Evolutionary conservation across 1,139 yeast species (phyloP), one percentile per base, ranked within the genome.

Genomic region (Citeromyces hawaiiensis): DNA sequence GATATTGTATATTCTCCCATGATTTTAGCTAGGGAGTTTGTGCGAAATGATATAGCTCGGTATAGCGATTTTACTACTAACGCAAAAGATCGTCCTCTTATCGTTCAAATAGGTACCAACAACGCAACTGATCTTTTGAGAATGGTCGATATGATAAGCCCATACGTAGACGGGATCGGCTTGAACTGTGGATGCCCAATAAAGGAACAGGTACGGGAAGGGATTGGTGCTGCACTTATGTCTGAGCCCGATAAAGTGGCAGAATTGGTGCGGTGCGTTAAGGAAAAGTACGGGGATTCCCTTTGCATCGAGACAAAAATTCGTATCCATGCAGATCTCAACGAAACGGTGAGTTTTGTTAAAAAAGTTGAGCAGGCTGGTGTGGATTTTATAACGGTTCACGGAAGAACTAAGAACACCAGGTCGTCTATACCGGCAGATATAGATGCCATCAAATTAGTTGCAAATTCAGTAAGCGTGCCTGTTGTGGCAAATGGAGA

Each of bases 401-500:
- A 91, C 59, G 98, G 98, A 2, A 68, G 98, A 43, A 79, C 94
- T 1, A 79, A 80, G 51, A 75, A 72, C 37, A 93, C 95, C 4
- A 65, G 98, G 45, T 83, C 94, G 1, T 77, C 93, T 1, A 72
- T 73, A 34, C 93, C 96, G 0, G 94, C 80, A 2, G 73, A 88
- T 56, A 66, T 81, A 36, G 93, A 83, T 21, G 96, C 95, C 13
- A 88, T 91, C 34, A 75, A 70, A 48, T 58, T 63, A 13, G 69
- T 91, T 15, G 78, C 79, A 45, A 69, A 70, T 19, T 57, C 67
- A 2, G 83, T 82, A 1, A 54, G 57, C 3, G 76, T 82, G 0
- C 97, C 97, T 0, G 88, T 93, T 0, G 80, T 91, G 11, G 96
- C 98, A 2, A 93, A 93, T 53, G 98, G 98, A 9, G 98, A 93